Conservation (phyloP, 148 eudicot species). For the Amaranthus palmeri region DNA sequence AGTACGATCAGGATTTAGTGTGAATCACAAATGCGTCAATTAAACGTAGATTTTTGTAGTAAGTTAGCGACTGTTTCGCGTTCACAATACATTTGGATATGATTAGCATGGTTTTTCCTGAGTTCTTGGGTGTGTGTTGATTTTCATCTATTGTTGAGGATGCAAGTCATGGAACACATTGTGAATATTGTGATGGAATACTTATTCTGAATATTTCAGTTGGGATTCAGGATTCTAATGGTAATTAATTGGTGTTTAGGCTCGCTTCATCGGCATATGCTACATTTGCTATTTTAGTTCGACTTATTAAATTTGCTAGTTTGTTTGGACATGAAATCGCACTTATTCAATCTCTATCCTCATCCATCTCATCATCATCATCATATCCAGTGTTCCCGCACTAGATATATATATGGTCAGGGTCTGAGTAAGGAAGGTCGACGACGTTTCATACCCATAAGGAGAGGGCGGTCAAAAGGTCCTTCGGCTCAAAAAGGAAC, state of each 20-base stretch:
- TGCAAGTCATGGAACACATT: background rate
- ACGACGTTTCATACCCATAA: too few relatives aligned
- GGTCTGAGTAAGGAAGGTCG: too few relatives aligned
- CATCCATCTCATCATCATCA: too few relatives aligned
- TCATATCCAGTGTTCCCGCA: too few relatives aligned
- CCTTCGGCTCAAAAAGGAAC: too few relatives aligned
- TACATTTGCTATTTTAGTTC: too few relatives aligned
- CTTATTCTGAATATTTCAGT: background rate
- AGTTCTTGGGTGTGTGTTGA: slow-evolving; percentile 2
- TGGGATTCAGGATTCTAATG: background rate
- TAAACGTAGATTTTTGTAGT: slow-evolving; percentile 1
- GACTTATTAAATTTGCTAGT: too few relatives aligned
- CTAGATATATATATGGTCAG: too few relatives aligned
- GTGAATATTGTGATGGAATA: slow-evolving; percentile 7
- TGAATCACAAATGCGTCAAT: background rate
- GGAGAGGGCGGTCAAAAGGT: too few relatives aligned
- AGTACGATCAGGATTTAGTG: slow-evolving; percentile 7
- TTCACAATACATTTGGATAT: slow-evolving; percentile 7
- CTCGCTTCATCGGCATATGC: too few relatives aligned
- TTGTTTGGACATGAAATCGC: too few relatives aligned
- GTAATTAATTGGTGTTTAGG: background rate
- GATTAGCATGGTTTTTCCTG: background rate
- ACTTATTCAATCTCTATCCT: too few relatives aligned
- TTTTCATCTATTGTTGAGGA: background rate
- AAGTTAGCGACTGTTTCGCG: slow-evolving; percentile 1